These are phyloP conservation scores for Cytospora schulzeri DNA, from an alignment of 2,329 filamentous ascomycete genomes.

Conservation along the genomic window DNA sequence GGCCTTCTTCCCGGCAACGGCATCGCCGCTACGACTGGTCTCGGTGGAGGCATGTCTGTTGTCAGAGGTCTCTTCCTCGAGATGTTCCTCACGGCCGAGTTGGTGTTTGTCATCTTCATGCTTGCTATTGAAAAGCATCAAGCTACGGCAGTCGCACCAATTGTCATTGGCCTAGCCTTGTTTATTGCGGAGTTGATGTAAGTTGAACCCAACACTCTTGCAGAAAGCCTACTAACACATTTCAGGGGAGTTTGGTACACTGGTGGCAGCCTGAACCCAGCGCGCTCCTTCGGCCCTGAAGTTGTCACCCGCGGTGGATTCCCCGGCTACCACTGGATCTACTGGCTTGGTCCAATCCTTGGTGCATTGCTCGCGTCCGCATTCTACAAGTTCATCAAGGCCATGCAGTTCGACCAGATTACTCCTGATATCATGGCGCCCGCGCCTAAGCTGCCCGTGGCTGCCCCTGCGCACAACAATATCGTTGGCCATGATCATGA, in stretches of 20 bases:
- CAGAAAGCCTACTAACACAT: background rate
- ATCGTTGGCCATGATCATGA: slow-evolving; percentile 9
- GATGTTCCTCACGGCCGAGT: slow-evolving; percentile 64
- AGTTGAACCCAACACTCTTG: background rate
- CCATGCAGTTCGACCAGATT: slow-evolving; percentile 53
- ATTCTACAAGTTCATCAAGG: slow-evolving; percentile 54
- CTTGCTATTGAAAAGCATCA: slow-evolving; percentile 74
- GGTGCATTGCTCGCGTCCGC: slow-evolving; percentile 51
- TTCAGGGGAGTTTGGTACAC: slow-evolving; percentile 46
- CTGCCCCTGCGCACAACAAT: background rate
- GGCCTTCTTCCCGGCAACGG: slow-evolving; percentile 58
- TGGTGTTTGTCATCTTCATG: slow-evolving; percentile 69
- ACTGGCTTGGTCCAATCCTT: slow-evolving; percentile 56
- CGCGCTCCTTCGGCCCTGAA: slow-evolving; percentile 52
- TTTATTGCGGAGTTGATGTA: slow-evolving; percentile 59
- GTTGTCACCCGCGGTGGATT: slow-evolving; percentile 44
- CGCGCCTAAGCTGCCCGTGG: slow-evolving; percentile 7
- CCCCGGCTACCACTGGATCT: slow-evolving; percentile 54
- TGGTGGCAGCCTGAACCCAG: slow-evolving; percentile 53
- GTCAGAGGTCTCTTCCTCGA: slow-evolving; percentile 67
- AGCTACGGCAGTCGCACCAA: slow-evolving; percentile 69
- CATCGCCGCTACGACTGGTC: slow-evolving; percentile 57
- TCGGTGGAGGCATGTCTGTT: slow-evolving; percentile 53
- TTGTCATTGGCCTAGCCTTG: slow-evolving; percentile 71
- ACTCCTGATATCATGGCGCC: slow-evolving; percentile 32